Evolutionary conservation across 495 filamentous ascomycete genomes (phyloP).

Genomic region (Penicillium atrosanguineum): DNA sequence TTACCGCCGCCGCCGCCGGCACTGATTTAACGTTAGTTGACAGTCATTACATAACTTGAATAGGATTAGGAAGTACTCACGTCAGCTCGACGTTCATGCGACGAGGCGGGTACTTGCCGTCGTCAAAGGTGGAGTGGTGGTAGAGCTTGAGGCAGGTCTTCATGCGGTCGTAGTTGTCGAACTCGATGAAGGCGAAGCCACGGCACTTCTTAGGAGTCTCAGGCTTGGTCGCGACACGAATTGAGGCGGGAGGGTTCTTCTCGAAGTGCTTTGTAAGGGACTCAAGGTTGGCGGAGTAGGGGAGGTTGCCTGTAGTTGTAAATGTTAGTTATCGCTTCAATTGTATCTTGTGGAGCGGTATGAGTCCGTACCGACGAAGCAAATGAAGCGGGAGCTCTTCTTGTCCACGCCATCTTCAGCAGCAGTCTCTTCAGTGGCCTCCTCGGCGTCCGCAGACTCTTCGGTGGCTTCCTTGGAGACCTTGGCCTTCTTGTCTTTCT

Average conservation of each 20-base stretch:
- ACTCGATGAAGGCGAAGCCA: conserved; percentile 92
- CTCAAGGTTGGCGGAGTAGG: conserved; percentile 71
- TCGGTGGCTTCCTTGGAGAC: not conserved
- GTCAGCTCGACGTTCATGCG: conserved; percentile 94
- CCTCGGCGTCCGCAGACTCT: not conserved
- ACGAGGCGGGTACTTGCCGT: conserved; percentile 56
- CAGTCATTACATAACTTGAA: conserved; percentile 10
- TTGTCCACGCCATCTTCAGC: conserved; percentile 12
- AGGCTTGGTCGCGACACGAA: conserved; percentile 75
- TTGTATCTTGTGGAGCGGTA: not conserved
- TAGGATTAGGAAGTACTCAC: conserved; percentile 41
- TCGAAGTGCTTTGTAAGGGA: conserved; percentile 72
- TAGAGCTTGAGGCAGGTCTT: conserved; percentile 86
- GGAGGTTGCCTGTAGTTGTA: conserved; percentile 69
- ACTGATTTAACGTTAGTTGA: conserved; percentile 14
- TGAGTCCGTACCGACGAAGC: conserved; percentile 67
- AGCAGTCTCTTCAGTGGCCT: conserved; percentile 1
- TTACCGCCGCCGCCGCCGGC: conserved; percentile 79
- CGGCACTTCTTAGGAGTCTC: conserved; percentile 67
- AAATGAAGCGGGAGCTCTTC: conserved; percentile 70
- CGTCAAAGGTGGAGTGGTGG: conserved; percentile 82
- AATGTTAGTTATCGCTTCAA: conserved; percentile 2
- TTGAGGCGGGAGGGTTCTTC: conserved; percentile 63
- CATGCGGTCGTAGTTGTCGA: conserved; percentile 86
- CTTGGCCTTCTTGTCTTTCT: conserved; percentile 41